Base-by-base conservation (phyloP, 163 green algal species). In the Coccomyxa subellipsoidea region DNA sequence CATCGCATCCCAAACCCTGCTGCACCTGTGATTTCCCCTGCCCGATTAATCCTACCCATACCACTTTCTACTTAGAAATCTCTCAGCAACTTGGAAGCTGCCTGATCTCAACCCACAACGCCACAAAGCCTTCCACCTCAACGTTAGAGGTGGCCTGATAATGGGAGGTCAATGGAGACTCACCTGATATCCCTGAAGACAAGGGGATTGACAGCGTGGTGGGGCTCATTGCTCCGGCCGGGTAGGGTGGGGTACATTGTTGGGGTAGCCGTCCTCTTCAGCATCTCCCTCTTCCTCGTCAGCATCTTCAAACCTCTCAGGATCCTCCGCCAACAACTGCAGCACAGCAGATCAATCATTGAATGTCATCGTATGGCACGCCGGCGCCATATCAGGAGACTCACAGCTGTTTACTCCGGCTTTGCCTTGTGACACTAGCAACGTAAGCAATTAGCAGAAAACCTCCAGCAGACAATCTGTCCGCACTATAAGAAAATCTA, bases 271-370 rank as follows among this genome's bases (percentile, higher is more conserved):
- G 10, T 73, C 66, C n/a, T 32, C 66, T 12, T 73, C 29, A 36
- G 66, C 25, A 8, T 79, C 72, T 15, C 38, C 77, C 32, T 75
- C 29, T 32, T 81, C 77, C 23, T 73, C 53, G 7, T 81, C 77
- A 75, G 77, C 32, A 47, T 81, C 77, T 1, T 81, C 77, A 73
- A 81, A 81, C 1, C 77, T 40, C 31, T 39, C 31, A 23, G 39
- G 27, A 53, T 81, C 77, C 47, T 73, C 53, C 53, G 29, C 76
- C 27, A 73, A 7, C 27, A 73, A 34, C 77, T 81, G 77, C 38
- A 69, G 21, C 3, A 69, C 29, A 70, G 21, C 36, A 2, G 4
- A 35, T 66, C n/a, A n/a, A 35, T 80, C 21, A n/a, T 23, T 4
- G 5, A 25, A 71, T 35, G 21, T 73, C 6, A n/a, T 7, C 69